Percentiles rank a stretch among this genome's conserved stretches.
Evolutionary conservation across 768 basidiomycete species (phyloP).

Genomic region (Collybia sordida): DNA sequence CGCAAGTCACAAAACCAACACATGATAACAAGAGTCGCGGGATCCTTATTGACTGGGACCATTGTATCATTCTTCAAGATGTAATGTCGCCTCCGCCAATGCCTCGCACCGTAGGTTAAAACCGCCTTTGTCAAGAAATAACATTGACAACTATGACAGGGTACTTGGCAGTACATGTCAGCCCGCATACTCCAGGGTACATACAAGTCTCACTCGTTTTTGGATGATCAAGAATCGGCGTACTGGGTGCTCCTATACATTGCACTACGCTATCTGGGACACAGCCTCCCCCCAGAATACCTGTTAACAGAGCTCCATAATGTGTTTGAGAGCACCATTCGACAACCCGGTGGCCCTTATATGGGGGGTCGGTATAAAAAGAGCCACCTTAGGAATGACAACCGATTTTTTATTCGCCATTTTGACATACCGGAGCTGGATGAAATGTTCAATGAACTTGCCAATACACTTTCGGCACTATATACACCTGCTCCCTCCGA

Average conservation of each 20-base stretch:
- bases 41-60: slow-evolving; percentile 1
- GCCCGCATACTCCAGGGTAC: not conserved
- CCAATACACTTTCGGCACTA: too few relatives aligned
- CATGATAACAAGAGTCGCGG: not conserved
- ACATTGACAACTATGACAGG: not conserved
- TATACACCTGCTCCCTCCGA: too few relatives aligned
- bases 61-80: not conserved
- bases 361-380: too few relatives aligned
- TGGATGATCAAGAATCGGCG: not conserved
- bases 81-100: not conserved
- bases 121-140: not conserved
- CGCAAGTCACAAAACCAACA: too few relatives aligned
- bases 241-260: not conserved
- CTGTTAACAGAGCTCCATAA: too few relatives aligned
- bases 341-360: too few relatives aligned
- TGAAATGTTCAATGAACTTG: too few relatives aligned
- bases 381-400: too few relatives aligned
- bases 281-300: not conserved
- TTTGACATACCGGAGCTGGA: too few relatives aligned
- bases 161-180: slow-evolving; percentile 1
- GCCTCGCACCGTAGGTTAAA: not conserved
- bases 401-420: too few relatives aligned
- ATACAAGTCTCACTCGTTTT: not conserved
- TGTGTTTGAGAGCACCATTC: too few relatives aligned
- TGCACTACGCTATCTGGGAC: not conserved